Conservation (phyloP, 495 filamentous ascomycete genomes). For the Tuber brumale region DNA sequence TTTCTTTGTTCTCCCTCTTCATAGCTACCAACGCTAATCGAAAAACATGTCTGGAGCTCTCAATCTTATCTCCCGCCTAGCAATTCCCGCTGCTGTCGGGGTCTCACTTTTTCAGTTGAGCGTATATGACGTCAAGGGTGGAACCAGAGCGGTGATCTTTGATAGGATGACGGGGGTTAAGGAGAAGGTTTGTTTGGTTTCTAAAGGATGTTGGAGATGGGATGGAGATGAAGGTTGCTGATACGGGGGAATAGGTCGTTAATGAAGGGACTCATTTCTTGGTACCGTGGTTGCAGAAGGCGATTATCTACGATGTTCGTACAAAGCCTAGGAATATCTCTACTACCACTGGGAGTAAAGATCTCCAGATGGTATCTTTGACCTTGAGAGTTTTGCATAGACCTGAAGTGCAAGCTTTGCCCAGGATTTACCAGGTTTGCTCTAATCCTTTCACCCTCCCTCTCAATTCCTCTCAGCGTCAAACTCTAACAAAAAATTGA, state of each 20-base stretch:
- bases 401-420: constrained; percentile 83
- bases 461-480: background rate
- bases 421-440: constrained; percentile 95
- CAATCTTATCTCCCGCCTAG: constrained; percentile 59
- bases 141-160: constrained; percentile 94
- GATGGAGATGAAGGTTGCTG: background rate
- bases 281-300: constrained; percentile 89
- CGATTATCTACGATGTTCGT: constrained; percentile 94
- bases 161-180: constrained; percentile 87
- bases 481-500: constrained; percentile 4
- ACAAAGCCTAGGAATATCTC: constrained; percentile 95
- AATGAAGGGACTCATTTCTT: constrained; percentile 98
- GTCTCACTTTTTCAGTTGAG: constrained; percentile 60
- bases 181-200: constrained; percentile 50
- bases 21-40: constrained; percentile 9
- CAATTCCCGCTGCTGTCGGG: constrained; percentile 62
- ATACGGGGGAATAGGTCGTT: constrained; percentile 51
- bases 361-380: constrained; percentile 99
- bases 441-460: too few relatives aligned
- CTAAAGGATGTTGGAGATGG: background rate
- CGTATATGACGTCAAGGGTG: constrained; percentile 95
- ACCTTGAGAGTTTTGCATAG: constrained; percentile 92
- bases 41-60: constrained; percentile 48
- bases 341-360: constrained; percentile 98
- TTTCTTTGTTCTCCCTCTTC: constrained; percentile 11